These are phyloP conservation scores for Yarrowia hollandica DNA, from an alignment of 805 yeast species.

Conservation along the genomic window DNA sequence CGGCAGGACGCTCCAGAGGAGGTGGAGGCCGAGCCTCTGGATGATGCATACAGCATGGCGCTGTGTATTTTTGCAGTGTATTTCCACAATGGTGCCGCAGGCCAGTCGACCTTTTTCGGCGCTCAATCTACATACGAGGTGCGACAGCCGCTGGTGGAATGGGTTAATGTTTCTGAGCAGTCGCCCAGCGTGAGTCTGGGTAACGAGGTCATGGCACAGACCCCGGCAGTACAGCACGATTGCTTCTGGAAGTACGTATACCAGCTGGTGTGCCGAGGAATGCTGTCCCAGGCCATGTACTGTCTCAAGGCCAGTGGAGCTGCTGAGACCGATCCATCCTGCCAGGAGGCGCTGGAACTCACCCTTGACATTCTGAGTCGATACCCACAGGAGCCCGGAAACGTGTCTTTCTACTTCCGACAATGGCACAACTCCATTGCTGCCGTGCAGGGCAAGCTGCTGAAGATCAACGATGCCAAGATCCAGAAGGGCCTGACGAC, in stretches of 20 bases:
- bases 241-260: slow-evolving; percentile 32
- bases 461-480: slow-evolving; percentile 32
- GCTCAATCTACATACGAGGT: slow-evolving; percentile 16
- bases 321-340: slow-evolving; percentile 9
- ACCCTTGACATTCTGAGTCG: slow-evolving; percentile 34
- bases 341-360: slow-evolving; percentile 28
- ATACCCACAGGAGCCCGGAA: slow-evolving; percentile 35
- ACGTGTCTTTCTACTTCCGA: slow-evolving; percentile 32
- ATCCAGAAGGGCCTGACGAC: slow-evolving; percentile 34
- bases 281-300: slow-evolving; percentile 30
- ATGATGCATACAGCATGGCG: slow-evolving; percentile 13
- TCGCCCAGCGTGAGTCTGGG: slow-evolving; percentile 33
- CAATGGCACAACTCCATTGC: slow-evolving; percentile 38
- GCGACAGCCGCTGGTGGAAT: slow-evolving; percentile 33
- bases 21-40: slow-evolving; percentile 1
- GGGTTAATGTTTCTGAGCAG: slow-evolving; percentile 38
- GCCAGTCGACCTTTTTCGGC: not conserved
- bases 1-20: not conserved
- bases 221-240: slow-evolving; percentile 32
- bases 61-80: slow-evolving; percentile 6
- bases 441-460: slow-evolving; percentile 32
- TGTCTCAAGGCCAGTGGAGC: slow-evolving; percentile 25
- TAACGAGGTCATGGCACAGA: slow-evolving; percentile 31
- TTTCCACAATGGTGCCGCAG: slow-evolving; percentile 1
- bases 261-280: slow-evolving; percentile 32